Evolutionary conservation across 176 grass and related monocot genomes (phyloP), one percentile per base, ranked within the genome.

Genomic region (Chloris gayana): DNA sequence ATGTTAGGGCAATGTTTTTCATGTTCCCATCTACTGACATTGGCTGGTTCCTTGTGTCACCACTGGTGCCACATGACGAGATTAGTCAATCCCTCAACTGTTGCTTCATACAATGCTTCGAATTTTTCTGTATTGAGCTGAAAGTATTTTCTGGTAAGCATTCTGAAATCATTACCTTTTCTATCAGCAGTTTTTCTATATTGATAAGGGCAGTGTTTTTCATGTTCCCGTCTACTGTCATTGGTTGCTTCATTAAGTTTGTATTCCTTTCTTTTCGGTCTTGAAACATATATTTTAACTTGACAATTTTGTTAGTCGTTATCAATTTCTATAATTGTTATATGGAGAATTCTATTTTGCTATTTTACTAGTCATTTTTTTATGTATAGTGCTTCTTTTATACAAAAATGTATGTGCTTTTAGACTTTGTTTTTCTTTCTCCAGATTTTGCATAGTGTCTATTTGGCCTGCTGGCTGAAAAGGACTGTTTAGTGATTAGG

Each of bases 131-230:
- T 21, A 21, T 63, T 85, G 44, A 73, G 31, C 17, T 56, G 18
- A 79, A 51, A 56, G 13, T 56, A 15, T 66, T 73, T 58, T 68
- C 33, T 45, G 75, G 83, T 79, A 79, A 77, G 54, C 45, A 49
- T 29, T 21, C n/a, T 63, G n/a, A 46, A n/a, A 35, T n/a, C 9
- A 34, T 26, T 69, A 39, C 6, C 6, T 58, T 38, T 37, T 69
- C 31, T 63, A 30, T 10, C 39, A 30, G 49, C 14, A 1, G 14
- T 44, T 44, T 44, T 42, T 44, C 9, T 44, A 44, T 44, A 44
- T 44, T 44, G 9, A 44, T 44, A 44, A 44, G 10, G 41, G 41
- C 41, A 12, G 9, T 44, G 41, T 12, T 44, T 44, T 44, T 44
- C 41, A 44, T 44, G 41, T 44, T 44, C 41, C 41, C 37, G 37